Percentiles rank a stretch among this genome's conserved stretches.
These are phyloP conservation scores for Noccaea bulbosa DNA, from an alignment of 345 rosid species.

Conservation along the genomic window DNA sequence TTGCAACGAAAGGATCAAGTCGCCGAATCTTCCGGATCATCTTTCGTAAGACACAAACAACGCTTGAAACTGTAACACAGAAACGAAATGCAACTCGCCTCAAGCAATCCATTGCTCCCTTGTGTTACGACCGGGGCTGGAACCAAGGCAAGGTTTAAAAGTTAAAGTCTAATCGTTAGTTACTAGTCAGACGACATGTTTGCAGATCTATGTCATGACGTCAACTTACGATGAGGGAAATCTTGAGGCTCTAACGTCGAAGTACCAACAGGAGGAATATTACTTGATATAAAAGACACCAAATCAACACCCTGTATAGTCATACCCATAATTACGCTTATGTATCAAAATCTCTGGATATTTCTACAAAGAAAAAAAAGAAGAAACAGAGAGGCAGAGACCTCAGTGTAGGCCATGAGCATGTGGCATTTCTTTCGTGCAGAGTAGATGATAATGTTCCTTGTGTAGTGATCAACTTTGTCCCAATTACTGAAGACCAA, in stretches of 20 bases:
- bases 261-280: neutral
- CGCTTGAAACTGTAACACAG: too few relatives aligned
- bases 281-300: neutral
- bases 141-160: neutral
- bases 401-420: neutral
- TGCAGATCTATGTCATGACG: neutral
- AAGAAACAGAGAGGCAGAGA: neutral
- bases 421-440: neutral
- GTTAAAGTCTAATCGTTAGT: neutral
- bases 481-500: conserved; percentile 7
- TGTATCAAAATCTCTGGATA: neutral
- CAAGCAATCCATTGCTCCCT: neutral
- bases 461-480: neutral
- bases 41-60: too few relatives aligned
- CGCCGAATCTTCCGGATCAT: too few relatives aligned
- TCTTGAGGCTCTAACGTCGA: neutral
- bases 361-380: neutral
- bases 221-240: neutral
- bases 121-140: neutral
- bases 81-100: too few relatives aligned
- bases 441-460: neutral
- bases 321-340: neutral
- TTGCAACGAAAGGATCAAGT: too few relatives aligned
- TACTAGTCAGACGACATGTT: neutral
- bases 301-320: neutral